Evolutionary conservation across 2,329 filamentous ascomycete species (phyloP).

Genomic region (Colletotrichum filicis): DNA sequence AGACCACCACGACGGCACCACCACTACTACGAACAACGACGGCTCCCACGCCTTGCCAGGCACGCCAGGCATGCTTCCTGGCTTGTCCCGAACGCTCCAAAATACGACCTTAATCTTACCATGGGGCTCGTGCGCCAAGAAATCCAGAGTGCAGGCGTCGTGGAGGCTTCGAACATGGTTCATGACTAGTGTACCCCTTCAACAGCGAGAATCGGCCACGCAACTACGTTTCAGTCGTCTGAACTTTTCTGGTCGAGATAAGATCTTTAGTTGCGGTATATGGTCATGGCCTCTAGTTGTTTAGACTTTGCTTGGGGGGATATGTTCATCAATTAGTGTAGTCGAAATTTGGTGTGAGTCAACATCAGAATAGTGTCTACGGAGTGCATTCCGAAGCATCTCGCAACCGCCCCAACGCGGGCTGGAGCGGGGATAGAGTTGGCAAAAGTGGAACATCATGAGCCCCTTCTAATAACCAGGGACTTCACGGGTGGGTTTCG

Average conservation of each 20-base stretch:
- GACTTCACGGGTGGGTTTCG: constrained; percentile 28
- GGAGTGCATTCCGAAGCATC: not conserved
- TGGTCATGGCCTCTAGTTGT: not conserved
- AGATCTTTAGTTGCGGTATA: not conserved
- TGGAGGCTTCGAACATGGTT: constrained; percentile 21
- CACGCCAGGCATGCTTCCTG: not conserved
- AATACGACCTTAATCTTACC: constrained; percentile 30
- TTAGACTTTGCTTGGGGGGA: too few species aligned
- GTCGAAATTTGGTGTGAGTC: not conserved
- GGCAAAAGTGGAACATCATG: constrained; percentile 22
- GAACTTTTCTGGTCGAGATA: not conserved
- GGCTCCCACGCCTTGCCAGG: constrained; percentile 15
- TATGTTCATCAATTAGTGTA: not conserved
- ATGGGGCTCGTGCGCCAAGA: constrained; percentile 8
- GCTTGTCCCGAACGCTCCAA: not conserved
- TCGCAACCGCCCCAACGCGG: not conserved
- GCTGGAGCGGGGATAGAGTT: constrained; percentile 29
- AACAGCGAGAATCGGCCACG: not conserved
- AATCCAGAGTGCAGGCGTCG: not conserved
- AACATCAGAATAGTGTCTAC: not conserved
- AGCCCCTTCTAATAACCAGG: constrained; percentile 32
- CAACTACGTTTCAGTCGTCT: not conserved
- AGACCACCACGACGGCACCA: not conserved
- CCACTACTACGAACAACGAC: not conserved
- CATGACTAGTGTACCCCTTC: constrained; percentile 25